Conservation (phyloP, 1,284 basidiomycete genomes). For the Microbotryum violaceum region DNA sequence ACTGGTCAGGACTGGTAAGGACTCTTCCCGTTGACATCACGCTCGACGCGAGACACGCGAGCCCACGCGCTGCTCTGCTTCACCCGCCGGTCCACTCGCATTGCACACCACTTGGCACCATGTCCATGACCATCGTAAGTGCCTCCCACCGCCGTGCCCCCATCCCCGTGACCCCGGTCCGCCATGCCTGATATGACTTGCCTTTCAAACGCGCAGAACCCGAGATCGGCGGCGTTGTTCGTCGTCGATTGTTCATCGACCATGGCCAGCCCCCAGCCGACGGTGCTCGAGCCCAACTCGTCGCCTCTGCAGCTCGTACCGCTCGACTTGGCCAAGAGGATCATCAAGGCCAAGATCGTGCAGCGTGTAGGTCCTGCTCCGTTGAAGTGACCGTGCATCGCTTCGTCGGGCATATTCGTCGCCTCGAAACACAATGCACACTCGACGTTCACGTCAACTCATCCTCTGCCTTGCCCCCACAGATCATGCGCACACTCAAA, state of each 20-base stretch:
- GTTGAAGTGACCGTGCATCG: background rate
- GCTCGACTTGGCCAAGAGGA: slow-evolving; percentile 16
- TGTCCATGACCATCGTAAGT: too few relatives aligned
- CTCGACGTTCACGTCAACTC: background rate
- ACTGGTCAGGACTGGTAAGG: too few relatives aligned
- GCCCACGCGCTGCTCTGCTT: too few relatives aligned
- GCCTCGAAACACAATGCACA: too few relatives aligned
- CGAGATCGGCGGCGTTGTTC: slow-evolving; percentile 22
- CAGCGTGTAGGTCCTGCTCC: slow-evolving; percentile 17
- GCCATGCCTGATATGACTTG: too few relatives aligned
- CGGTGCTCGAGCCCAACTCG: too few relatives aligned
- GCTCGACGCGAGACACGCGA: too few relatives aligned
- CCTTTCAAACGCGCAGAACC: slow-evolving; percentile 6
- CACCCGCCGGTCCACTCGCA: too few relatives aligned
- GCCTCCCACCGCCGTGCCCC: too few relatives aligned
- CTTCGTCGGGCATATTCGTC: background rate
- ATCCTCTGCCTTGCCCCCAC: background rate
- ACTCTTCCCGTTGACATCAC: too few relatives aligned
- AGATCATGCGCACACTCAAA: slow-evolving; percentile 31
- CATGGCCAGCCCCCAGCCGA: slow-evolving; percentile 6
- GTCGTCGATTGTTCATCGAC: slow-evolving; percentile 23
- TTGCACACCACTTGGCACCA: too few relatives aligned
- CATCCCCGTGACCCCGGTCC: too few relatives aligned
- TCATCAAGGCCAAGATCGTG: slow-evolving; percentile 28
- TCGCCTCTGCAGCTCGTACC: background rate